Percentiles rank a stretch among this genome's conserved stretches.
Conservation (phyloP, 495 filamentous ascomycete genomes). For the Aspergillus haitiensis region DNA sequence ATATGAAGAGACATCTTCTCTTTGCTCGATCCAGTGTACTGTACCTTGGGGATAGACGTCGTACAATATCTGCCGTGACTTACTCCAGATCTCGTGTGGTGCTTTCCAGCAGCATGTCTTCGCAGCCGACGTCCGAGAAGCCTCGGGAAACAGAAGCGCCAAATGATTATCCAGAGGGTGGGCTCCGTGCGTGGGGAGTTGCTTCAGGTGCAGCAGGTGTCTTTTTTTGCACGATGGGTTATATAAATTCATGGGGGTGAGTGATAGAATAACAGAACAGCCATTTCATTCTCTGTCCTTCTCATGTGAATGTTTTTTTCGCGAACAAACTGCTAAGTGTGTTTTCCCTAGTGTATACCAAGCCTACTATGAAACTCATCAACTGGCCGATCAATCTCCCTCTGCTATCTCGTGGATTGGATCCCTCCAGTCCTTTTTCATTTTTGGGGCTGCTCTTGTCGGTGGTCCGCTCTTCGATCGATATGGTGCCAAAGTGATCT, state of each 20-base stretch:
- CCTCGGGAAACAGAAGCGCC: no score
- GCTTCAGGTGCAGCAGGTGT: conserved; percentile 28
- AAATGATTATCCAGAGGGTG: conserved; percentile 27
- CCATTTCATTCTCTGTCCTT: background rate
- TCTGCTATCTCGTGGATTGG: conserved; percentile 51
- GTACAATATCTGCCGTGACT: no score
- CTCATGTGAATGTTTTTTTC: background rate
- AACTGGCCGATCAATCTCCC: conserved; percentile 21
- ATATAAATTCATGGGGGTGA: conserved; percentile 35
- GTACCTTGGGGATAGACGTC: no score
- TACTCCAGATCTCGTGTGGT: no score
- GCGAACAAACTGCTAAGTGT: background rate
- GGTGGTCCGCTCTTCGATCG: conserved; percentile 55
- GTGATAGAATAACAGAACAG: background rate
- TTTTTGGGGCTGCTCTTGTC: conserved; percentile 47
- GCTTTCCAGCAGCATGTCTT: no score
- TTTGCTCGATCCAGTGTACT: no score
- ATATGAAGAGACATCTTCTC: no score
- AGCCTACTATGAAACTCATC: conserved; percentile 30
- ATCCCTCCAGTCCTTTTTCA: conserved; percentile 48
- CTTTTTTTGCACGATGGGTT: conserved; percentile 45
- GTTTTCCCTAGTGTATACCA: conserved; percentile 24
- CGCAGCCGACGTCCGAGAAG: no score
- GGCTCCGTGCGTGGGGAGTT: conserved; percentile 33
- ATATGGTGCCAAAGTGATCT: conserved; percentile 35